These are phyloP conservation scores for Ogataea pignaliae DNA, from an alignment of 805 yeast genomes.

Conservation along the genomic window DNA sequence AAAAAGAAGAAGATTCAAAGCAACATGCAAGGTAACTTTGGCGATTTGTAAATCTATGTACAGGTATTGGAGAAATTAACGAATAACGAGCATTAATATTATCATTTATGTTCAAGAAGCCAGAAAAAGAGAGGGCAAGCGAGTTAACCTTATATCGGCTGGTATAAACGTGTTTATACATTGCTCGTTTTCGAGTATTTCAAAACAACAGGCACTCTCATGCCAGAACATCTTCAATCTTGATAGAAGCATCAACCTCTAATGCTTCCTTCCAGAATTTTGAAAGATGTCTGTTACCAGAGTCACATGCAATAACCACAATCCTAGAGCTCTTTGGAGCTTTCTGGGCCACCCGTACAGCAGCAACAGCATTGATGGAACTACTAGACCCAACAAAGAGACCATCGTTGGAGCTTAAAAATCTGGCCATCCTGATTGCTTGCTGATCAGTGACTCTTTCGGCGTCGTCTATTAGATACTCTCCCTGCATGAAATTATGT, in stretches of 20 bases:
- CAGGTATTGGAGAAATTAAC: too few relatives aligned
- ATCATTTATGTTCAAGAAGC: too few relatives aligned
- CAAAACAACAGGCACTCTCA: too few relatives aligned
- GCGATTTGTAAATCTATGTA: constrained; percentile 37
- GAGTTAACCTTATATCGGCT: too few relatives aligned
- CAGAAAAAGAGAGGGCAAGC: too few relatives aligned
- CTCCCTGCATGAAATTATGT: constrained; percentile 71
- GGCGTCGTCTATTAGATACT: constrained; percentile 68
- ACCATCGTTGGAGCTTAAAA: constrained; percentile 77
- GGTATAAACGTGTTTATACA: too few relatives aligned
- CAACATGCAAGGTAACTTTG: constrained; percentile 56
- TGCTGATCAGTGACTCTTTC: constrained; percentile 74
- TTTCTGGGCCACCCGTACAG: constrained; percentile 50
- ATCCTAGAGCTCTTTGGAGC: constrained; percentile 60
- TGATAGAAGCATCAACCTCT: constrained; percentile 32
- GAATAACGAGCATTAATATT: too few relatives aligned
- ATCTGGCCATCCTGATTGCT: constrained; percentile 87
- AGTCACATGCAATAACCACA: constrained; percentile 87
- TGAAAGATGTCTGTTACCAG: constrained; percentile 84
- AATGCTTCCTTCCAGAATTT: constrained; percentile 84
- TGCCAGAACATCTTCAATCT: constrained; percentile 35
- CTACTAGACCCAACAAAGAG: constrained; percentile 88
- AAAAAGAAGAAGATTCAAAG: constrained; percentile 43
- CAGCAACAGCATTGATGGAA: constrained; percentile 93
- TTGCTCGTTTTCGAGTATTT: too few relatives aligned